Conservation (phyloP, 805 yeast genomes). For the Danielia oregonensis region DNA sequence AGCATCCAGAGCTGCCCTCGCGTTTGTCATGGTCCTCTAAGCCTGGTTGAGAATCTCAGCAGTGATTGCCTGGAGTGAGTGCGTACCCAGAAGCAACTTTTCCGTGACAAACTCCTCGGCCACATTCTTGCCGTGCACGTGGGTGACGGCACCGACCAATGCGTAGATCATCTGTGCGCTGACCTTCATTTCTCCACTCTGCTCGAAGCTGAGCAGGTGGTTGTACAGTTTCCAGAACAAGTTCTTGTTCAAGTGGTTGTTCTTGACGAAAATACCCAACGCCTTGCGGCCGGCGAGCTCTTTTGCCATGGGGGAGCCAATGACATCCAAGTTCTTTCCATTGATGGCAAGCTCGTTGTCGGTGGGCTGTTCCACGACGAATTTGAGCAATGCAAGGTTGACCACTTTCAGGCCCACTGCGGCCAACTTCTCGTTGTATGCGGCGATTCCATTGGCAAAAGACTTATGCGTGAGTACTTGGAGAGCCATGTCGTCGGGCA, state of each 20-base stretch:
- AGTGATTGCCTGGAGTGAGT: slow-evolving; percentile 35
- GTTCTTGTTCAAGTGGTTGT: slow-evolving; percentile 44
- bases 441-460: slow-evolving; percentile 85
- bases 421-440: slow-evolving; percentile 83
- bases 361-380: slow-evolving; percentile 29
- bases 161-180: slow-evolving; percentile 56
- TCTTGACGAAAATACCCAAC: slow-evolving; percentile 50
- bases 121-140: slow-evolving; percentile 55
- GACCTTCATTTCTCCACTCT: slow-evolving; percentile 55
- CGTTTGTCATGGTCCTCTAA: no score
- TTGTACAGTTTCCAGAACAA: slow-evolving; percentile 68
- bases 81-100: slow-evolving; percentile 37
- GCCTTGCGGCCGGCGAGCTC: slow-evolving; percentile 47
- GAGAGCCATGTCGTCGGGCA: slow-evolving; percentile 60
- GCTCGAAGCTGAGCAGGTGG: slow-evolving; percentile 39
- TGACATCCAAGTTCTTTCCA: slow-evolving; percentile 50
- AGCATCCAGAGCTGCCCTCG: no score
- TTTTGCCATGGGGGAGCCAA: slow-evolving; percentile 56
- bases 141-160: slow-evolving; percentile 64
- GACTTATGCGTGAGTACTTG: slow-evolving; percentile 93
- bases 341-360: slow-evolving; percentile 37
- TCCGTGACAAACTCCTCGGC: slow-evolving; percentile 57
- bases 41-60: slow-evolving; percentile 22
- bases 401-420: slow-evolving; percentile 66
- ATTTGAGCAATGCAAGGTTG: slow-evolving; percentile 46